These are phyloP conservation scores for Herpomyces periplanetae DNA, from an alignment of 2,329 filamentous ascomycete species.

Conservation along the genomic window DNA sequence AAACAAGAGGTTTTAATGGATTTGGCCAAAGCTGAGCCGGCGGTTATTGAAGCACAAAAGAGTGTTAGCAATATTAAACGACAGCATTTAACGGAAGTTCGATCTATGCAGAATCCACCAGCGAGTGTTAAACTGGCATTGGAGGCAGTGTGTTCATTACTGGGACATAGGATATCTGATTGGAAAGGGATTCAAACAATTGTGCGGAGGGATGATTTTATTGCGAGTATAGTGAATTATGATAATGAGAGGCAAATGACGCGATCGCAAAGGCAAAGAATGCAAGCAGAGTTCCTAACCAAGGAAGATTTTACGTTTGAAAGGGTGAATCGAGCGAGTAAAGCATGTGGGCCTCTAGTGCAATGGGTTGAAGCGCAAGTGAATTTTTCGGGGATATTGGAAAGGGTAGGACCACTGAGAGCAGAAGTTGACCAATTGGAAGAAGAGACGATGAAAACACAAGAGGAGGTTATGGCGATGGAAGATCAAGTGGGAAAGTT, in stretches of 20 bases:
- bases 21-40: constrained; percentile 61
- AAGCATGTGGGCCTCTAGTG: constrained; percentile 77
- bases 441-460: constrained; percentile 57
- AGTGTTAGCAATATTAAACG: constrained; percentile 96
- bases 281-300: constrained; percentile 64
- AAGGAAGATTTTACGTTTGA: constrained; percentile 90
- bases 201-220: constrained; percentile 73
- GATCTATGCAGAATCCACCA: constrained; percentile 79
- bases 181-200: constrained; percentile 76
- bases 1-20: constrained; percentile 53
- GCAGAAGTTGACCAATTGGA: constrained; percentile 61
- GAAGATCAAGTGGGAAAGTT: constrained; percentile 48
- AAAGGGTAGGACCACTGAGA: constrained; percentile 61
- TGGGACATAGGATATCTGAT: constrained; percentile 54
- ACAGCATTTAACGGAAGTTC: constrained; percentile 81
- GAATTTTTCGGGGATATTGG: constrained; percentile 83
- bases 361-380: constrained; percentile 94
- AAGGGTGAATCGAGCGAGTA: constrained; percentile 74
- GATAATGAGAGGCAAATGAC: constrained; percentile 92
- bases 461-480: constrained; percentile 65
- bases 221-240: constrained; percentile 85
- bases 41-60: constrained; percentile 61
- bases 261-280: constrained; percentile 33
- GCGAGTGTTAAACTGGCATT: constrained; percentile 60
- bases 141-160: constrained; percentile 75